A percentile compares a stretch with the other conserved stretches of the same genome.
These are phyloP conservation scores for Globisporangium paroecandrum DNA, from an alignment of 352 stramenopile genomes.

Conservation along the genomic window DNA sequence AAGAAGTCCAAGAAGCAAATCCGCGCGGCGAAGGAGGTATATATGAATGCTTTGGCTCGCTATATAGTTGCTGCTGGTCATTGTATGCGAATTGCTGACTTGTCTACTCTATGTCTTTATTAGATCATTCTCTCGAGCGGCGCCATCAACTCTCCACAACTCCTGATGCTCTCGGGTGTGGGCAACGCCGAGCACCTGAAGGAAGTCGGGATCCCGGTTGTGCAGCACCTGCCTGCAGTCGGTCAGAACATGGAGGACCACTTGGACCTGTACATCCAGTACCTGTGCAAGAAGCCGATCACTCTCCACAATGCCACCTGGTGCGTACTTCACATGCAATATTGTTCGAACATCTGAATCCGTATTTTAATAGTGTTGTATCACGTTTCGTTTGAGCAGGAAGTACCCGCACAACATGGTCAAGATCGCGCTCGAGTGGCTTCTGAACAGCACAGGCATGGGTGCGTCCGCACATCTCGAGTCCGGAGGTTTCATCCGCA, in stretches of 20 bases:
- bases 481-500: conserved; percentile 85
- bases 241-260: conserved; percentile 90
- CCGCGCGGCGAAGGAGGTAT: conserved; percentile 65
- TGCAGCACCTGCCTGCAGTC: conserved; percentile 76
- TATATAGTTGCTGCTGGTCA: not conserved
- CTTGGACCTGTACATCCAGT: conserved; percentile 88
- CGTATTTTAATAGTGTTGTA: not conserved
- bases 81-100: not conserved
- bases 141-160: conserved; percentile 86
- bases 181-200: conserved; percentile 73
- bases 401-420: conserved; percentile 88
- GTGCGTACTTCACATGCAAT: not conserved
- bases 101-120: not conserved
- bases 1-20: conserved; percentile 52
- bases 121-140: conserved; percentile 81
- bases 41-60: not conserved
- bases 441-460: conserved; percentile 64
- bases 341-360: not conserved
- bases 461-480: conserved; percentile 81
- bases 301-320: conserved; percentile 89
- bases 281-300: conserved; percentile 85
- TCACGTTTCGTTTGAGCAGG: conserved; percentile 8
- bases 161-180: conserved; percentile 87
- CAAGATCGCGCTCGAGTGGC: conserved; percentile 82
- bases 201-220: conserved; percentile 65